Base-by-base conservation (phyloP, 352 stramenopile species). In the Phytophthora agathidicida region DNA sequence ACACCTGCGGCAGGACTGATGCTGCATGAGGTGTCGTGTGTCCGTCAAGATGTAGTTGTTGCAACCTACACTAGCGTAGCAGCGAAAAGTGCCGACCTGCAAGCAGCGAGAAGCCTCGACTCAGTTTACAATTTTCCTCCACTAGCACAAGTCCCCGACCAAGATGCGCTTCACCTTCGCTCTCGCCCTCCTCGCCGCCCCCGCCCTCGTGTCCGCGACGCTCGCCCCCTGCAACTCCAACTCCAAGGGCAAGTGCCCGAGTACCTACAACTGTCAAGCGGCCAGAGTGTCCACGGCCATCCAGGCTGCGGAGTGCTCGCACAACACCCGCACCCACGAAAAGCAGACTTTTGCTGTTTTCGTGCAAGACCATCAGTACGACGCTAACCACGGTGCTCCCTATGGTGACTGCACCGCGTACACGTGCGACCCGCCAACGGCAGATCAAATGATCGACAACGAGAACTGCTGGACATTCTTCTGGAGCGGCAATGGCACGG, bases 391-490 rank as follows among this genome's bases (percentile, higher is more conserved):
- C 35, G 58, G 58, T 10, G 45, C 38, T 19, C 58, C 58, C 28
- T 67, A 67, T 42, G 58, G 58, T 17, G 43, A 20, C 3, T 67
- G 58, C 58, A 33, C 58, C 16, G 58, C 58, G 5, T 67, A 67
- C 49, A 60, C 48, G 13, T 67, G 58, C 36, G 32, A 51, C 7
- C n/a, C 41, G 5, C 37, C 42, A 1, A 44, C 36, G 13, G 7
- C n/a, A 19, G 17, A 33, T 10, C 6, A 42, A 23, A 67, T 67
- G 58, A 31, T 28, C 10, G 10, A 17, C 19, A 56, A 67, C 36
- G 33, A 26, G n/a, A 49, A 67, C 36, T 46, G 39, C 39, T 67
- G 58, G 58, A 67, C 58, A 5, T 67, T 67, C 49, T 67, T 67
- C 56, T 65, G 56, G 56, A 58, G 43, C 33, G 43, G 43, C 35